A percentile compares a stretch with the other conserved stretches of the same genome.
phyloP scores from a whole-genome alignment of 257 asterid genomes.

The Ajuga chamaepitys region DNA sequence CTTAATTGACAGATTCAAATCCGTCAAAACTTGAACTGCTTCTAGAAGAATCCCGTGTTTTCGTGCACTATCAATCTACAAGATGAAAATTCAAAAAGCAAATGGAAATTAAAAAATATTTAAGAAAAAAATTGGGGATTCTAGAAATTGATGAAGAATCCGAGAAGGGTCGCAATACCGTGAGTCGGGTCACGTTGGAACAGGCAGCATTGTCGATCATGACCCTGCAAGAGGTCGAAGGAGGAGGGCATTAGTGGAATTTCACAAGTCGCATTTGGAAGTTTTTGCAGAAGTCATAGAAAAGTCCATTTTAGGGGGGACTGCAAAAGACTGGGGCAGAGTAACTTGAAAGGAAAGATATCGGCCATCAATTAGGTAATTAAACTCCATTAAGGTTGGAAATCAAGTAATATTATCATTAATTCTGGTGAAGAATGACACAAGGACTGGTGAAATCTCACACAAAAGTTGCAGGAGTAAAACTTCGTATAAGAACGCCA shows the following conservation, averaged over 20 bases:
- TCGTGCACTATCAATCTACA: slow-evolving; percentile 84
- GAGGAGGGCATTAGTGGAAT: slow-evolving; percentile 8
- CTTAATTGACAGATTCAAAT: slow-evolving; percentile 81
- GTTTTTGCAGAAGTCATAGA: background rate
- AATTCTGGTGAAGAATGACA: background rate
- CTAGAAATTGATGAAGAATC: background rate
- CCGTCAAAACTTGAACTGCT: slow-evolving; percentile 91
- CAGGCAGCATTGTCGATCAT: slow-evolving; percentile 94
- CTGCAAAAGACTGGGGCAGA: slow-evolving; percentile 13
- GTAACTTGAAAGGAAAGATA: slow-evolving; percentile 37
- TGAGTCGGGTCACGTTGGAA: slow-evolving; percentile 76
- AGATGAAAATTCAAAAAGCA: background rate
- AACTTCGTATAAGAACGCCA: background rate
- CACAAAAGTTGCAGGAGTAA: background rate
- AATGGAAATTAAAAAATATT: background rate
- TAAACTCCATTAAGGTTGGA: background rate
- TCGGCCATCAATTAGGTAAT: background rate
- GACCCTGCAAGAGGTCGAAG: slow-evolving; percentile 52
- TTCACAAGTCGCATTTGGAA: background rate
- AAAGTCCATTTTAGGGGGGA: slow-evolving; percentile 14
- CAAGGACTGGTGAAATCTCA: background rate
- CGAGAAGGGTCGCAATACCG: slow-evolving; percentile 35
- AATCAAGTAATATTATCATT: background rate
- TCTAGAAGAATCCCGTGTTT: slow-evolving; percentile 91
- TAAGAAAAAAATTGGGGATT: background rate